Base-by-base conservation (phyloP, 208 protist species). In the Vickermania spadyakhi region DNA sequence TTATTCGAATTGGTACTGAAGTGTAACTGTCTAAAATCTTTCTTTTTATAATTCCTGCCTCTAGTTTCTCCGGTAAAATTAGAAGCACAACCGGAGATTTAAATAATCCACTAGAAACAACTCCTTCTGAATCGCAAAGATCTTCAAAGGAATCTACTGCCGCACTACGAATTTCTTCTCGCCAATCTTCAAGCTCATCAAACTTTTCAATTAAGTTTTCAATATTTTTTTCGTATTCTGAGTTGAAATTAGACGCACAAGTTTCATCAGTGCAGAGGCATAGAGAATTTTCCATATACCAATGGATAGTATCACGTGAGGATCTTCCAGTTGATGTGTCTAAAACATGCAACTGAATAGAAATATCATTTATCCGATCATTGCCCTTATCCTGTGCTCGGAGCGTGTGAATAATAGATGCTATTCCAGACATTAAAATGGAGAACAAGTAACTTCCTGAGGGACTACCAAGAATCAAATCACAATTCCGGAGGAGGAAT, bases 11-110 rank as follows among this genome's bases (percentile, higher is more conserved):
- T 3, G 59, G 66, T 28, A 45, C 61, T 11, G 60, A 67, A 26
- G 61, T 53, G 52, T 73, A 73, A 56, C 67, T 58, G 57, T 73
- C 67, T 28, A 67, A 14, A 22, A 73, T 51, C 23, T 61, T 58
- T 2, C 53, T 53, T 1, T 66, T 5, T 2, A 55, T 7, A 22
- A 52, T 27, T 11, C 67, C 31, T 21, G 56, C 56, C 5, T 3
- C 13, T 31, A 13, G 13, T 30, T 57, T 52, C 11, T 5, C 7
- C 3, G 67, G 67, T 5, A 73, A 21, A 63, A 73, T 55, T 7
- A 60, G 22, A 0, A 65, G 28, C 57, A 72, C 50, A 1, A 66
- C 50, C 2, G 63, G 63, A 29, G 63, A 23, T 7, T 13, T 25
- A 7, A 21, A 2, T 2, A 5, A 14, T 21, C 14, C 36, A 54